Base-by-base conservation (phyloP, 2,329 filamentous ascomycete species). In the Cryoendolithus antarcticus region DNA sequence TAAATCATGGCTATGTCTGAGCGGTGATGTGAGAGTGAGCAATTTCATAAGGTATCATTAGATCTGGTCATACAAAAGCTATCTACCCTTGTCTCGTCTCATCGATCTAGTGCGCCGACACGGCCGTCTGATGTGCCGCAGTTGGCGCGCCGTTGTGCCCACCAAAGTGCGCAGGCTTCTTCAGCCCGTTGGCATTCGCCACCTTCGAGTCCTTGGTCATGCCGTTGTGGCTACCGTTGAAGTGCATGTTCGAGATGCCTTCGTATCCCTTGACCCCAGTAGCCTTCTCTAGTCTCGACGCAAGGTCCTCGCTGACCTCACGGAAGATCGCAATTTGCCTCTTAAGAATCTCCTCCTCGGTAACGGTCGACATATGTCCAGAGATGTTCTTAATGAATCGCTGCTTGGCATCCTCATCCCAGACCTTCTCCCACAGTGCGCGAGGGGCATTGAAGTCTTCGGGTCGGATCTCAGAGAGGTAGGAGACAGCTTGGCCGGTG, bases 291-390 rank as follows among this genome's bases (percentile, higher is more conserved):
- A 79, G 53, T 1, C 74, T 62, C 7, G 60, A 53, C 0, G 74
- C 75, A 21, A 80, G 60, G 36, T 79, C 74, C 0, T 70, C 62
- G 5, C 68, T 70, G 0, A 80, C 75, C 52, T 79, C 74, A 2
- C 75, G 64, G 65, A 79, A 79, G 53, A 80, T 80, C 38, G 66
- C 70, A 43, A 80, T 78, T 58, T 79, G 73, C 10, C 75, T 63
- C 65, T 75, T 77, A 56, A 80, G 62, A 3, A 77, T 70, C 55
- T 79, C 75, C 46, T 75, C 60, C 32, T 75, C 62, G 35, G 60
- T 63, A 54, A 74, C 79, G 2, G 67, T 65, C 21, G 58, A 62
- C 73, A 79, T 79, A 58, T 80, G 76, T 2, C 72, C 73, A 0
- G 71, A 66, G 3, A 77, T 68, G 40, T 78, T 80, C 30, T 61